Evolutionary conservation across 805 yeast genomes (phyloP).

Genomic region (Kodamaea lidongshanica): DNA sequence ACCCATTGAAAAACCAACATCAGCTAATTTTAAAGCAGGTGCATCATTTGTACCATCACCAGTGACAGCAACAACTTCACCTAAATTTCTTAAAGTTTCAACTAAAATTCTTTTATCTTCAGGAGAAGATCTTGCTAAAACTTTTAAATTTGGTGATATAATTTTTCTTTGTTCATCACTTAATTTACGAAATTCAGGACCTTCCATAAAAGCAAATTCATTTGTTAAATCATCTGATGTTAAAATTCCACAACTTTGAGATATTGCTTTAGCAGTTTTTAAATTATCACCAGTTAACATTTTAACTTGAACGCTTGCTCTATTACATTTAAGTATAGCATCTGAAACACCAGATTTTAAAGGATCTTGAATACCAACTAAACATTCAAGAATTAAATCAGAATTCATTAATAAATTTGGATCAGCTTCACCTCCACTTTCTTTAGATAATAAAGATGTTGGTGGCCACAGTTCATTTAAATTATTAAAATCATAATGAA

Average conservation of each 20-base stretch:
- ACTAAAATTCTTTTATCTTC: conserved; percentile 90
- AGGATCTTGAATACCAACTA: conserved; percentile 95
- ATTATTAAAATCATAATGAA: conserved; percentile 61
- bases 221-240: conserved; percentile 45
- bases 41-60: conserved; percentile 99
- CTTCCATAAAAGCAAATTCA: conserved; percentile 75
- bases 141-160: conserved; percentile 70
- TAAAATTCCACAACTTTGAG: conserved; percentile 76
- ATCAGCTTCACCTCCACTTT: conserved; percentile 35
- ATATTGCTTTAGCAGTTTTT: conserved; percentile 86
- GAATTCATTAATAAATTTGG: conserved; percentile 27
- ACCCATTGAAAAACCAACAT: conserved; percentile 98
- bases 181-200: conserved; percentile 78
- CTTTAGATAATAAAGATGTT: conserved; percentile 27
- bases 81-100: conserved; percentile 65
- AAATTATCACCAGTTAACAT: conserved; percentile 99
- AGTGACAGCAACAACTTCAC: conserved; percentile 96
- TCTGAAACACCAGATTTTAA: conserved; percentile 83
- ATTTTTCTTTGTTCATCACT: conserved; percentile 47
- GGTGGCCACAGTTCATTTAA: conserved; percentile 61
- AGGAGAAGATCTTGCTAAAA: conserved; percentile 91
- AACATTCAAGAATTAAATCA: conserved; percentile 52
- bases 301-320: conserved; percentile 90
- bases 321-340: conserved; percentile 78
- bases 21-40: conserved; percentile 93